Conservation (phyloP, 257 asterid genomes). For the Rubia yunnanensis region DNA sequence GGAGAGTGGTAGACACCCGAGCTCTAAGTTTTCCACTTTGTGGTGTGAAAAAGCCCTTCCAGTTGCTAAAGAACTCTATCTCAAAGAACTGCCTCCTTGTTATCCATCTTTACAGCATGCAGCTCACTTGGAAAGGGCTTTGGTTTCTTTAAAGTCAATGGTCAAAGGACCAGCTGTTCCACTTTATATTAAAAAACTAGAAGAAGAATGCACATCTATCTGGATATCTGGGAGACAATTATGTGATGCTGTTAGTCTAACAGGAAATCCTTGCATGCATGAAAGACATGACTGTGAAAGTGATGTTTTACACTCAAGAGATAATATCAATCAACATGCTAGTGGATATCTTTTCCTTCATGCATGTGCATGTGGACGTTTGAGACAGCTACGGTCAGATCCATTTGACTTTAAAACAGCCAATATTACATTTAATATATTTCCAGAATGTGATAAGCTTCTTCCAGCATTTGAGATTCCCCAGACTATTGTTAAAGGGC, state of each 20-base stretch:
- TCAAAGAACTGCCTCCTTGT: slow-evolving; percentile 63
- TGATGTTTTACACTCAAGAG: slow-evolving; percentile 22
- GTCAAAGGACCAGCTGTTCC: slow-evolving; percentile 82
- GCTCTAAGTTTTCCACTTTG: slow-evolving; percentile 57
- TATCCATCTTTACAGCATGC: slow-evolving; percentile 81
- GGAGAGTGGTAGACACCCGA: slow-evolving; percentile 46
- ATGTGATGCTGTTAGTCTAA: slow-evolving; percentile 91
- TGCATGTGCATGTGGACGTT: slow-evolving; percentile 99
- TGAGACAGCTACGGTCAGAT: slow-evolving; percentile 71
- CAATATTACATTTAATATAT: slow-evolving; percentile 38
- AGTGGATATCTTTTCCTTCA: slow-evolving; percentile 92
- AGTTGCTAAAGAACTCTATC: slow-evolving; percentile 68
- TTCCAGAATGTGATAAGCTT: slow-evolving; percentile 82
- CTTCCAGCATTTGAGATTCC: slow-evolving; percentile 62
- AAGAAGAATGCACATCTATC: slow-evolving; percentile 72
- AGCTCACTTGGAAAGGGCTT: slow-evolving; percentile 62
- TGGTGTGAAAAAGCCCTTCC: slow-evolving; percentile 91
- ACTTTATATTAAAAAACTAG: slow-evolving; percentile 44
- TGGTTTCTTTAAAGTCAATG: slow-evolving; percentile 50
- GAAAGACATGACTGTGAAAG: slow-evolving; percentile 45
- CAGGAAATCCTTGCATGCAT: slow-evolving; percentile 95
- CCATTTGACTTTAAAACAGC: slow-evolving; percentile 90
- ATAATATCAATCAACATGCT: slow-evolving; percentile 52
- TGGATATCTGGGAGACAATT: slow-evolving; percentile 88
- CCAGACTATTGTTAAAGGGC: slow-evolving; percentile 36